phyloP scores from a whole-genome alignment of 179 eudicot species.

The Spergularia azorica region DNA sequence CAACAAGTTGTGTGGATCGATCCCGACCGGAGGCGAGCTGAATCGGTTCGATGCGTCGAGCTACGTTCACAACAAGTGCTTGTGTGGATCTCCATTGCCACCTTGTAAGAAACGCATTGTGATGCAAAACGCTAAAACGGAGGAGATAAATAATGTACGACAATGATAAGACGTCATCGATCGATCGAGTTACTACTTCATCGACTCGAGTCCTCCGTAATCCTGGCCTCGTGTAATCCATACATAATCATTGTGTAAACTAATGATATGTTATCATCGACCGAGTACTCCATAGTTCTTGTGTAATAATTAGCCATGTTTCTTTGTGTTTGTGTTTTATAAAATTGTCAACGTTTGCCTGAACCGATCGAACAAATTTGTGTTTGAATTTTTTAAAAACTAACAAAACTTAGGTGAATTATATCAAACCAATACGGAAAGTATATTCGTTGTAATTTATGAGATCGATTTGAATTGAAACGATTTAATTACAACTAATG shows the following conservation, averaged over 20 bases:
- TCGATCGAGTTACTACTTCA: neutral
- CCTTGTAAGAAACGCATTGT: neutral
- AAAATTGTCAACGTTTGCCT: too few relatives aligned
- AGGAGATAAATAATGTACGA: neutral
- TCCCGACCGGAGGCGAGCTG: slow-evolving; percentile 35
- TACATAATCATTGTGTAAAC: too few relatives aligned
- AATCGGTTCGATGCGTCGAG: neutral
- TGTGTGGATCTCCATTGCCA: neutral
- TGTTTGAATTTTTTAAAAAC: too few relatives aligned
- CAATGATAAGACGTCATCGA: neutral
- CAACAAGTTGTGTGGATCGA: slow-evolving; percentile 50
- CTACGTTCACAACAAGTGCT: slow-evolving; percentile 4
- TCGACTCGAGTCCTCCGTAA: neutral
- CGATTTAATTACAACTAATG: too few relatives aligned
- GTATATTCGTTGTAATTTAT: too few relatives aligned
- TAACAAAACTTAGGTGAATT: too few relatives aligned
- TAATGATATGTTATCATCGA: too few relatives aligned
- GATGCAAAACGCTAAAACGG: neutral
- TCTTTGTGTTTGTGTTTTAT: neutral
- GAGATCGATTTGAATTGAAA: too few relatives aligned
- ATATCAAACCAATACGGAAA: too few relatives aligned
- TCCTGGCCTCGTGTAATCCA: too few relatives aligned
- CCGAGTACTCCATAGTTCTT: too few relatives aligned
- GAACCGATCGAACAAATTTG: neutral
- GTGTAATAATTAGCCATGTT: too few relatives aligned